These are phyloP conservation scores for Komagataea norvegica DNA, from an alignment of 1,139 yeast species.

Conservation along the genomic window DNA sequence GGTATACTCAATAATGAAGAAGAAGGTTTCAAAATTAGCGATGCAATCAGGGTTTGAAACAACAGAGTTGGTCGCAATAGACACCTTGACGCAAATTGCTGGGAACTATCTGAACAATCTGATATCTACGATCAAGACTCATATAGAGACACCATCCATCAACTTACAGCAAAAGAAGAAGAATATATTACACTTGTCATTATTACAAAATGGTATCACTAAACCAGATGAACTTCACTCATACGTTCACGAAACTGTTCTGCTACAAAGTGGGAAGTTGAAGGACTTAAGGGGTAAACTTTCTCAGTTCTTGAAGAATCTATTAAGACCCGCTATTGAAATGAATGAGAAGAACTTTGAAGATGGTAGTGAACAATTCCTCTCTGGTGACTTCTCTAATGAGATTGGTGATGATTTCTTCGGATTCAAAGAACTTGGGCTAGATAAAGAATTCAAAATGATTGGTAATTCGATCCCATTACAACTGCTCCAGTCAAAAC, in stretches of 20 bases:
- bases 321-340: constrained; percentile 80
- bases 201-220: constrained; percentile 80
- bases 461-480: constrained; percentile 83
- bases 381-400: constrained; percentile 90
- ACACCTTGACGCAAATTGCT: constrained; percentile 78
- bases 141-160: constrained; percentile 59
- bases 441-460: constrained; percentile 90
- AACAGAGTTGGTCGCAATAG: constrained; percentile 72
- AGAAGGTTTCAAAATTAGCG: constrained; percentile 70
- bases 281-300: constrained; percentile 64
- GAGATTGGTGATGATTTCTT: constrained; percentile 95
- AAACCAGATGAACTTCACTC: constrained; percentile 73
- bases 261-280: constrained; percentile 65
- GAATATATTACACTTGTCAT: constrained; percentile 54
- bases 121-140: constrained; percentile 64
- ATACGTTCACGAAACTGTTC: constrained; percentile 68
- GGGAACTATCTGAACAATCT: constrained; percentile 74
- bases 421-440: constrained; percentile 90
- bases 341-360: constrained; percentile 73
- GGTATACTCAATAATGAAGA: constrained; percentile 61
- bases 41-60: constrained; percentile 95
- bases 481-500: constrained; percentile 76
- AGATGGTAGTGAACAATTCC: constrained; percentile 89
- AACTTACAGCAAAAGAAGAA: constrained; percentile 38
- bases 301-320: constrained; percentile 70